phyloP scores from a whole-genome alignment of 2,329 filamentous ascomycete genomes.

The Hypoxylon sp. region DNA sequence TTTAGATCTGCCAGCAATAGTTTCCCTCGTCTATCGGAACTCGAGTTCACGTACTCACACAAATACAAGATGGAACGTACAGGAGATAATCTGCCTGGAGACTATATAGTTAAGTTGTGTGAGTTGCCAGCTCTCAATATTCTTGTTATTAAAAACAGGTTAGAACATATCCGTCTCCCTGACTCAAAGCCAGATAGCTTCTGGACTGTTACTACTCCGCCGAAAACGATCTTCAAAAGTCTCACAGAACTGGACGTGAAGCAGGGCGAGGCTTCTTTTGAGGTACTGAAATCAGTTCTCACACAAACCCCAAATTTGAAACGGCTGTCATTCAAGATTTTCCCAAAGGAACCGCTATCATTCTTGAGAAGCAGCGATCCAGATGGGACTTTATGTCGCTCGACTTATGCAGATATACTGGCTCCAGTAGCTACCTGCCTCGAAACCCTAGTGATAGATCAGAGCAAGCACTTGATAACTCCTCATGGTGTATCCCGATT shows the following conservation, averaged over 20 bases:
- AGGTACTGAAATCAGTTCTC: conserved; percentile 13
- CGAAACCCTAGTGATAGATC: not conserved
- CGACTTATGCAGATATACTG: conserved; percentile 12
- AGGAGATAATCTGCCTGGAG: conserved; percentile 10
- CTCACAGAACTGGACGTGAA: conserved; percentile 10
- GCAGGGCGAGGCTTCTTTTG: not conserved
- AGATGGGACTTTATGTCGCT: conserved; percentile 3
- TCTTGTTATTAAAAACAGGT: too few species aligned
- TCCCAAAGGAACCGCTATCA: not conserved
- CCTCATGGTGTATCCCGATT: conserved; percentile 28
- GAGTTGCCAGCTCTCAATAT: conserved; percentile 25
- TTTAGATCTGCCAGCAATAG: conserved; percentile 6
- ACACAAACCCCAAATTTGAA: conserved; percentile 15
- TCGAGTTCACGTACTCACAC: conserved; percentile 6
- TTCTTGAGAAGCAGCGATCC: not conserved
- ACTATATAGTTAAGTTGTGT: conserved; percentile 8
- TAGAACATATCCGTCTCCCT: too few species aligned
- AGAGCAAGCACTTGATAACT: too few species aligned
- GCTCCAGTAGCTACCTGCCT: conserved; percentile 9
- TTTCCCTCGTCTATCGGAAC: conserved; percentile 12
- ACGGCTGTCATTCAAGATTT: not conserved
- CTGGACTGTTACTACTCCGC: not conserved
- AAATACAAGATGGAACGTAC: too few species aligned
- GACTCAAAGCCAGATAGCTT: not conserved
- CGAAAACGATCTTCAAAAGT: not conserved